Percentiles rank a stretch among this genome's conserved stretches.
These are phyloP conservation scores for Globisporangium megalacanthum DNA, from an alignment of 352 stramenopile genomes.

Conservation along the genomic window DNA sequence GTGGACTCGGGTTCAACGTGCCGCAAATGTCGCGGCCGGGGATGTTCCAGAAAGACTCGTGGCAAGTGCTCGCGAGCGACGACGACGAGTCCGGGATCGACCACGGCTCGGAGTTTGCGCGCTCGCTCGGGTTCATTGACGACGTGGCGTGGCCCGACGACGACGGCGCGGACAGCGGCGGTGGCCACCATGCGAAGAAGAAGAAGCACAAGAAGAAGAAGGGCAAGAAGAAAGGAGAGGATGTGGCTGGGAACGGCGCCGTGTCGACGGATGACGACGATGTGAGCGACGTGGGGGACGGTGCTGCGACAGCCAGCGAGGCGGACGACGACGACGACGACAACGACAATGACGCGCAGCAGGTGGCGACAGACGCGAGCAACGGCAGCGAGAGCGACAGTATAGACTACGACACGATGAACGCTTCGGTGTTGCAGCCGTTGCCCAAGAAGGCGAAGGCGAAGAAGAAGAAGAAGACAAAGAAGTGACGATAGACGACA, in stretches of 20 bases:
- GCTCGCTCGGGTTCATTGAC: conserved; percentile 76
- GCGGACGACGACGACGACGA: neutral
- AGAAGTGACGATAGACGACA: conserved; percentile 43
- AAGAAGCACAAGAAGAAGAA: conserved; percentile 77
- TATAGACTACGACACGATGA: conserved; percentile 6
- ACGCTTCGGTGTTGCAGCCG: neutral
- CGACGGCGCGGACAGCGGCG: conserved; percentile 14
- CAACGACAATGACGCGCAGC: conserved; percentile 2
- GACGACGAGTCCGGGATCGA: conserved; percentile 65
- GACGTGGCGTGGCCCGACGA: conserved; percentile 82
- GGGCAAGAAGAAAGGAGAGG: conserved; percentile 18
- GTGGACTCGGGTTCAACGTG: conserved; percentile 72
- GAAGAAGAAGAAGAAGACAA: conserved; percentile 44
- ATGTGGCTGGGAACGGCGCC: neutral
- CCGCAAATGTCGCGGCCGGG: conserved; percentile 49
- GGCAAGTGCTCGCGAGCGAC: conserved; percentile 40
- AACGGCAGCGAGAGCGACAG: conserved; percentile 9
- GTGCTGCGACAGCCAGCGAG: conserved; percentile 1
- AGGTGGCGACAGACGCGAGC: neutral
- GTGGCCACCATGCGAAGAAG: conserved; percentile 54
- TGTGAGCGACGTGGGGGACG: conserved; percentile 20
- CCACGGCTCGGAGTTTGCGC: conserved; percentile 76
- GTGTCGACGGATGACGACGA: conserved; percentile 4
- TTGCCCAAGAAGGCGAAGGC: conserved; percentile 33
- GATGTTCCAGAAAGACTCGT: conserved; percentile 57